These are phyloP conservation scores for Kurtzmaniella quercitrusa DNA, from an alignment of 1,139 yeast genomes.

Conservation along the genomic window DNA sequence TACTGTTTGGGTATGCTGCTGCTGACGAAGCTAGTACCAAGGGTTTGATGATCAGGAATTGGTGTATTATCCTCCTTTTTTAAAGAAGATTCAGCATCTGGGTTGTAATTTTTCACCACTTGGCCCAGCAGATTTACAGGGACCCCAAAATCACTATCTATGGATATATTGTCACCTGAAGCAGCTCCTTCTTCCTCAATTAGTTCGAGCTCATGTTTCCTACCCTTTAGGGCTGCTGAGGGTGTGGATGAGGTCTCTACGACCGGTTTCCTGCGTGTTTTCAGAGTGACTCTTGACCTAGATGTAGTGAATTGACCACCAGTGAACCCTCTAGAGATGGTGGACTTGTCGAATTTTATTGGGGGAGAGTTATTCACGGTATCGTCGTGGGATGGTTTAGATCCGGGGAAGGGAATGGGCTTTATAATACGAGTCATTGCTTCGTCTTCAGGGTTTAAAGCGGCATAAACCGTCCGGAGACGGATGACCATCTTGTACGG, in stretches of 20 bases:
- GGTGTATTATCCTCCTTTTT: not conserved
- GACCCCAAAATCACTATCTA: conserved; percentile 33
- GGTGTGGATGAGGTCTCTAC: not conserved
- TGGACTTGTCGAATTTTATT: conserved; percentile 25
- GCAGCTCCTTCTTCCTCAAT: conserved; percentile 16
- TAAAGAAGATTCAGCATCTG: not conserved
- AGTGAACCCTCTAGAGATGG: conserved; percentile 9
- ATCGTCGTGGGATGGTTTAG: not conserved
- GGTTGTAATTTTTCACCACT: conserved; percentile 14
- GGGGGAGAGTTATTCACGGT: conserved; percentile 27
- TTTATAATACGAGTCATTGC: not conserved
- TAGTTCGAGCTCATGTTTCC: conserved; percentile 11
- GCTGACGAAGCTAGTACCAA: not conserved
- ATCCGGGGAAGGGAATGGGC: not conserved
- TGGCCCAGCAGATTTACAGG: conserved; percentile 19
- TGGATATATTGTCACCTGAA: conserved; percentile 18
- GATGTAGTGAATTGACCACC: not conserved
- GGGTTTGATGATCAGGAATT: not conserved
- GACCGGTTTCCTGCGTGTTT: not conserved
- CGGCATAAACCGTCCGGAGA: not conserved
- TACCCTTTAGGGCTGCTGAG: not conserved
- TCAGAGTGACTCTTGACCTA: not conserved
- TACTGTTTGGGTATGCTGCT: not conserved
- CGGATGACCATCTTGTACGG: not conserved
- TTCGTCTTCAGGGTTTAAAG: not conserved